Evolutionary conservation across 805 yeast species (phyloP).

Genomic region (Metschnikowia picachoensis): DNA sequence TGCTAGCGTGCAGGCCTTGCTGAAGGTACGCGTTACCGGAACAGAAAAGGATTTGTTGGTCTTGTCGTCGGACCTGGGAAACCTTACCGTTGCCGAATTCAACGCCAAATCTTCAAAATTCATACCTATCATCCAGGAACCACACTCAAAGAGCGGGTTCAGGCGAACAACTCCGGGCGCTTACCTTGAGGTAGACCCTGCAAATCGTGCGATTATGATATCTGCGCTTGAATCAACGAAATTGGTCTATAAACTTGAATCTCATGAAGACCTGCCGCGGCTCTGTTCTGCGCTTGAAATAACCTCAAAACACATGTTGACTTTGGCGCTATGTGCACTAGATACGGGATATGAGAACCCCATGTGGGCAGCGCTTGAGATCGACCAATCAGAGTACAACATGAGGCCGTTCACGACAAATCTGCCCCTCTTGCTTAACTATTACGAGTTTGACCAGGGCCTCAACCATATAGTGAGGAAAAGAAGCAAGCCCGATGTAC

Average conservation of each 20-base stretch:
- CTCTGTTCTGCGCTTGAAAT: conserved; percentile 77
- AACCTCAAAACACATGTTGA: conserved; percentile 44
- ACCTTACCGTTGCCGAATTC: conserved; percentile 51
- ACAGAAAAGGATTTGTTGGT: conserved; percentile 54
- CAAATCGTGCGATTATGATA: conserved; percentile 63
- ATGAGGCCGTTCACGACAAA: conserved; percentile 7
- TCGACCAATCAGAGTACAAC: conserved; percentile 42
- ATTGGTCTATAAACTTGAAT: conserved; percentile 59
- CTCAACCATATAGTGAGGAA: conserved; percentile 67
- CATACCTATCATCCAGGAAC: conserved; percentile 53
- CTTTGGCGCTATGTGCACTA: conserved; percentile 53
- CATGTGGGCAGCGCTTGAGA: conserved; percentile 74
- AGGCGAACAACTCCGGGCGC: conserved; percentile 75
- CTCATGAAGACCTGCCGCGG: conserved; percentile 29
- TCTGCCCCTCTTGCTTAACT: conserved; percentile 39
- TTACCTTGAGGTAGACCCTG: conserved; percentile 65
- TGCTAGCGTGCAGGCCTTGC: conserved; percentile 54
- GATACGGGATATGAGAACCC: conserved; percentile 85
- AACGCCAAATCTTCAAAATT: conserved; percentile 35
- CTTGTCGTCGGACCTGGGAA: conserved; percentile 78
- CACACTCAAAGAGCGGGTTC: conserved; percentile 70
- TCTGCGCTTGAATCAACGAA: conserved; percentile 73
- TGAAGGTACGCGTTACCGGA: conserved; percentile 51
- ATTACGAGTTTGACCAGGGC: conserved; percentile 84
- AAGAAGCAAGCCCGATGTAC: conserved; percentile 18